Evolutionary conservation across 306 rosid genomes (phyloP), one percentile per base, ranked within the genome.

Genomic region (Fagus sylvatica): DNA sequence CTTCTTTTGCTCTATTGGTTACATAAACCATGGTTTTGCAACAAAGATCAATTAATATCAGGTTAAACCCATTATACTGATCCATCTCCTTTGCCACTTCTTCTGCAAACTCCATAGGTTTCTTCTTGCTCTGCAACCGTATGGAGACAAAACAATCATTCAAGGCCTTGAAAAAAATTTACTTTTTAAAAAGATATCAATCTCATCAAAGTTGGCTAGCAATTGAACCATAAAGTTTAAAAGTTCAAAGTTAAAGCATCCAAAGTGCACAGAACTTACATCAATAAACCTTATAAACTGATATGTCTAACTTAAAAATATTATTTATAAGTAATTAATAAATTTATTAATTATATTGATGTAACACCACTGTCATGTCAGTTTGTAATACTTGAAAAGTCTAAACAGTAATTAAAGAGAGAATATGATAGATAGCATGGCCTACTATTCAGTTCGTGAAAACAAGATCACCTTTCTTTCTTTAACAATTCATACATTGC

Each of bases 21-120:
- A 92, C 92, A 77, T 88, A 88, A 80, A 88, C 84, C 97, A 94
- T 87, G 73, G 87, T 48, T 79, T 79, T 87, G 49, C 81, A 75
- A 81, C 82, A 57, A 65, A 91, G 72, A 84, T 95, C 98, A 76
- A 81, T 85, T 34, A 92, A 70, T 7, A 94, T 73, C 80, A 92
- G 89, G 87, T 89, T 94, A 75, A 89, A 92, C 59, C 98, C 97
- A 49, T 92, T 92, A 76, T 85, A 92, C 59, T 78, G 84, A 74
- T 88, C 87, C 12, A 85, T 92, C 62, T 88, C 96, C 75, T 83
- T 81, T 74, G 76, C 68, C 51, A 94, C 62, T 67, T 90, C 85
- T 67, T 87, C 79, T 0, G 92, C 97, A 79, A 89, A 89, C 71
- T 89, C 97, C 51, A 61, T 10, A 3, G 95, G 90, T 69, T 64